phyloP scores from a whole-genome alignment of 768 basidiomycete species.

The Hortiboletus campestris region DNA sequence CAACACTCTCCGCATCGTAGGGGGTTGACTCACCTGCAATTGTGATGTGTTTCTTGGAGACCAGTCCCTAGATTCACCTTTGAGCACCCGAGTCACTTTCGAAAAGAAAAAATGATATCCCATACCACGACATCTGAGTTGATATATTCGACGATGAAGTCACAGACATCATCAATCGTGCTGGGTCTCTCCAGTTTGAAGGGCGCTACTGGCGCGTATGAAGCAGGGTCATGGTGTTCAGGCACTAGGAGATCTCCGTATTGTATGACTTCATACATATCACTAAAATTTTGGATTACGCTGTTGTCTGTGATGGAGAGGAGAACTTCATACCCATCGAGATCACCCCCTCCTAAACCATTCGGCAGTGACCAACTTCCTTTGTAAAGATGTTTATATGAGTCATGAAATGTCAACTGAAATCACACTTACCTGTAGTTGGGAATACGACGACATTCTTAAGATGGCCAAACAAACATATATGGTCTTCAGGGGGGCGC shows the following conservation, averaged over 20 bases:
- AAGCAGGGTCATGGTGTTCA: conserved; percentile 47
- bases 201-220: conserved; percentile 43
- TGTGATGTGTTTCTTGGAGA: conserved; percentile 64
- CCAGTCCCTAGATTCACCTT: conserved; percentile 50
- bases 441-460: conserved; percentile 75
- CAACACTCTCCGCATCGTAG: neutral
- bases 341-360: conserved; percentile 70
- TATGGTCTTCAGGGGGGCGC: conserved; percentile 52
- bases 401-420: neutral
- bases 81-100: neutral
- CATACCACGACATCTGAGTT: conserved; percentile 76
- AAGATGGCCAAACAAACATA: conserved; percentile 58
- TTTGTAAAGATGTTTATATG: conserved; percentile 21
- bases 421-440: conserved; percentile 45
- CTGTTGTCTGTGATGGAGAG: neutral
- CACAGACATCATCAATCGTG: conserved; percentile 67
- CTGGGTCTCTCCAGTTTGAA: conserved; percentile 45
- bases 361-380: conserved; percentile 65
- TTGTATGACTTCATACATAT: conserved; percentile 61
- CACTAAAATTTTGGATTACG: conserved; percentile 38
- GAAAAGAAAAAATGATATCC: neutral
- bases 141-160: conserved; percentile 84
- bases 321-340: conserved; percentile 58
- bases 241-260: conserved; percentile 55
- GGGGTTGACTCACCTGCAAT: conserved; percentile 56